Evolutionary conservation across 805 yeast species (phyloP).

Genomic region (Hanseniaspora singularis): DNA sequence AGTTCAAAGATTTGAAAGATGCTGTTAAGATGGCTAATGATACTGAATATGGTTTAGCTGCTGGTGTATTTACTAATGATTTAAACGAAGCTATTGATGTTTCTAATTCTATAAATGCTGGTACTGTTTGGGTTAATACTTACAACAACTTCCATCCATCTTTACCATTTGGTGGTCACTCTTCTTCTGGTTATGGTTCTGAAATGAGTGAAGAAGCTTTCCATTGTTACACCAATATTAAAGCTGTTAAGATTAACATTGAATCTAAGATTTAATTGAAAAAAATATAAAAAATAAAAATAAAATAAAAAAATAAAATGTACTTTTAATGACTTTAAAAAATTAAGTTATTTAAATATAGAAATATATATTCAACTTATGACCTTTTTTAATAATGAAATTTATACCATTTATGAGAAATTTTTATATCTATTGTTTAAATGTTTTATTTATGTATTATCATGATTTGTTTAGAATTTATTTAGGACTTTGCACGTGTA

Average conservation of each 20-base stretch:
- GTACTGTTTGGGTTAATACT: constrained; percentile 75
- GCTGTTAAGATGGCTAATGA: constrained; percentile 64
- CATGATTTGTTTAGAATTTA: too few relatives aligned
- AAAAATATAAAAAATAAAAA: constrained; percentile 19
- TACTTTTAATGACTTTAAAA: not conserved
- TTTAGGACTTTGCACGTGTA: too few relatives aligned
- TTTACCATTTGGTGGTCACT: constrained; percentile 88
- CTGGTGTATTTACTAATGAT: constrained; percentile 70
- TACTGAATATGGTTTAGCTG: constrained; percentile 74
- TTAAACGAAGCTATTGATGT: constrained; percentile 54
- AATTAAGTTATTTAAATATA: not conserved
- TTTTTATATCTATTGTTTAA: too few relatives aligned
- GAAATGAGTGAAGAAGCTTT: constrained; percentile 84
- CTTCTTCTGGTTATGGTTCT: constrained; percentile 78
- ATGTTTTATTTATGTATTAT: too few relatives aligned
- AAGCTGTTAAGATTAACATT: constrained; percentile 57
- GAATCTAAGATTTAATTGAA: constrained; percentile 26
- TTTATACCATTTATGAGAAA: too few relatives aligned
- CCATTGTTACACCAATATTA: constrained; percentile 67
- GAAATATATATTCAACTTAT: too few relatives aligned
- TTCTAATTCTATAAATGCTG: constrained; percentile 57
- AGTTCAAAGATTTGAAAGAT: constrained; percentile 63
- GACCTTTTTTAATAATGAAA: too few relatives aligned
- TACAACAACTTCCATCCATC: constrained; percentile 75
- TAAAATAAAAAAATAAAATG: constrained; percentile 11